Evolutionary conservation across 1,284 basidiomycete species (phyloP), one percentile per base, ranked within the genome.

Genomic region (Boletellus deceptivus): DNA sequence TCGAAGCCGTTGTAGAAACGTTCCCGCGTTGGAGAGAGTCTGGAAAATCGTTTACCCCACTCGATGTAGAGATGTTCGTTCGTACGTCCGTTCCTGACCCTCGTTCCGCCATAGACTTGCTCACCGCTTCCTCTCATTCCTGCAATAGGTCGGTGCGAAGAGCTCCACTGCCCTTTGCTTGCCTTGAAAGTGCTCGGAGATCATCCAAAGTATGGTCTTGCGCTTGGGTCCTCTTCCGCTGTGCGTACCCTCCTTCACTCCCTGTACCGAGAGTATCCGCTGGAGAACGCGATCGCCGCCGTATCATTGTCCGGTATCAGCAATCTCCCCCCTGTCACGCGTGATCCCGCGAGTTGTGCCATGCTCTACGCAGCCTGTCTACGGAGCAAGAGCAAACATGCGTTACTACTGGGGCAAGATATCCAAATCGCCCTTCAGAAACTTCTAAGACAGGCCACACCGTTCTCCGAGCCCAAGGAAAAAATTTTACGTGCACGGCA

Each of bases 121-220:
- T 51, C 33, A 53, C 27, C 38, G 3, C 4, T 22, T 43, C 29
- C 6, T 39, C 41, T 16, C 6, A 13, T 11, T 1, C 5, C 7
- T 22, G 1, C n/a, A 3, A n/a, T 17, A 87, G 85, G 76, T 40
- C 83, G 83, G 10, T 85, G 83, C 48, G 72, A 75, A 50, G 74
- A 83, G 55, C 73, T 86, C 3, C 61, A 68, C 3, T 79, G 79
- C 54, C 78, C 82, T 1, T 60, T 70, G 29, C 73, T 84, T 35
- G 82, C 83, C 6, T 69, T 88, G 16, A 68, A 74, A 13, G 78
- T 86, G 16, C 85, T 83, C 61, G 77, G 79, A 24, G 68, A 84
- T 61, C 81, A 77, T 54, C 70, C 81, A 14, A 82, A 79, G 59
- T 84, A 86, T 61, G 75, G 77, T 46, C 58, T 86, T 13, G 67